Evolutionary conservation across 176 grass and related monocot genomes (phyloP).

Genomic region (Oryza meyeriana): DNA sequence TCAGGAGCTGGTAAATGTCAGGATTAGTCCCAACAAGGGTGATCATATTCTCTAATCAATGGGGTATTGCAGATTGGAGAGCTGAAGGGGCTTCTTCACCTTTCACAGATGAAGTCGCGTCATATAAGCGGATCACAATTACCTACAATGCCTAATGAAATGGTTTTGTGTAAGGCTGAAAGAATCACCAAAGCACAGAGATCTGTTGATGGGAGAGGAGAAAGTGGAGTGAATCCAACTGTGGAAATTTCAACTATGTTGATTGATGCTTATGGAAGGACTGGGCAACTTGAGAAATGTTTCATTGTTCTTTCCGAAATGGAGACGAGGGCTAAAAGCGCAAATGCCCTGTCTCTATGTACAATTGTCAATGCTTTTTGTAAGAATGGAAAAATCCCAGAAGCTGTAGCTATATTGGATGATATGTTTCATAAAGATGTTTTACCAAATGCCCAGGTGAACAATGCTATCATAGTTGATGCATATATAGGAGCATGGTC

Average conservation of each 20-base stretch:
- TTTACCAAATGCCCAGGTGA: conserved; percentile 54
- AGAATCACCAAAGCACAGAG: conserved; percentile 44
- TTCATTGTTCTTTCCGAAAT: conserved; percentile 45
- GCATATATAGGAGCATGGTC: conserved; percentile 42
- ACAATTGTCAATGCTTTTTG: conserved; percentile 70
- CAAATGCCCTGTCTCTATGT: conserved; percentile 57
- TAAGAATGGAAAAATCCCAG: conserved; percentile 50
- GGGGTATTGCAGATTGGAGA: conserved; percentile 58
- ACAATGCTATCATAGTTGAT: conserved; percentile 58
- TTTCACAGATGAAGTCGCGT: conserved; percentile 45
- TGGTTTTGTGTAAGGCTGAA: conserved; percentile 47
- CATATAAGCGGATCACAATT: conserved; percentile 44
- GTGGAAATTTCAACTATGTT: conserved; percentile 53
- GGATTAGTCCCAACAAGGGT: conserved; percentile 45
- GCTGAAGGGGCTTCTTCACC: conserved; percentile 32
- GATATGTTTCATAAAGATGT: conserved; percentile 61
- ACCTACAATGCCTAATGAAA: conserved; percentile 70
- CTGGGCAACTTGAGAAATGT: conserved; percentile 54
- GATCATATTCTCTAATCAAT: conserved; percentile 54
- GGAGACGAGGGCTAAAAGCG: conserved; percentile 42
- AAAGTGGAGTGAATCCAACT: conserved; percentile 29
- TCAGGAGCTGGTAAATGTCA: conserved; percentile 29
- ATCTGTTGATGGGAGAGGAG: conserved; percentile 47
- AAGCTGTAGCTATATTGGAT: conserved; percentile 62
- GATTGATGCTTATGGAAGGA: conserved; percentile 50